These are phyloP conservation scores for Aspergillus bertholletiae DNA, from an alignment of 495 filamentous ascomycete species.

Conservation along the genomic window DNA sequence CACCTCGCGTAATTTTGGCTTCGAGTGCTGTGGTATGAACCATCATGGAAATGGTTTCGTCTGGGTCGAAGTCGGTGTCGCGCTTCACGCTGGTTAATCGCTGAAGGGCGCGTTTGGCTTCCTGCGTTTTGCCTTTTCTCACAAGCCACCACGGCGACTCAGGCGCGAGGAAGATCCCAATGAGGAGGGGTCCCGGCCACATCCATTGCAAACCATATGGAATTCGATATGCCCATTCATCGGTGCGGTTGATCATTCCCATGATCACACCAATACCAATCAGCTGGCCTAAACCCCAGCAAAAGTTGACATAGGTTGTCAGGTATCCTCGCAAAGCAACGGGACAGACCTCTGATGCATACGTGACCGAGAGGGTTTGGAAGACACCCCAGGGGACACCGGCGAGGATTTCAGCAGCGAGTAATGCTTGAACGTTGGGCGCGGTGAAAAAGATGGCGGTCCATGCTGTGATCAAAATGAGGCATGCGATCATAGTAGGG, in stretches of 20 bases:
- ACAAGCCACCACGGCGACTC: conserved; percentile 85
- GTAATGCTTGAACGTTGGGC: conserved; percentile 61
- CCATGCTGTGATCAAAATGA: conserved; percentile 63
- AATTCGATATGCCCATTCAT: conserved; percentile 66
- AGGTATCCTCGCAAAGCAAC: conserved; percentile 68
- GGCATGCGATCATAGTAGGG: conserved; percentile 66
- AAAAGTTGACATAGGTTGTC: conserved; percentile 79
- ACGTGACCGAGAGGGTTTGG: conserved; percentile 75
- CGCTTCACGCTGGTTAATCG: conserved; percentile 57
- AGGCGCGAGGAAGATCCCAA: conserved; percentile 68
- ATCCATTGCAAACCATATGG: conserved; percentile 81
- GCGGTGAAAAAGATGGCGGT: conserved; percentile 77
- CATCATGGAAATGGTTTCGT: conserved; percentile 83
- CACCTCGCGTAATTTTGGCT: conserved; percentile 62
- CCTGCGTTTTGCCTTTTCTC: conserved; percentile 60
- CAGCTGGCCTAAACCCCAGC: conserved; percentile 75
- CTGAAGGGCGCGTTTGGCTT: conserved; percentile 64
- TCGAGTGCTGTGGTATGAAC: conserved; percentile 76
- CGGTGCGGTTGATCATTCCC: conserved; percentile 52
- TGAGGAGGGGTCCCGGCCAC: conserved; percentile 73
- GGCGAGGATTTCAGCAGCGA: conserved; percentile 71
- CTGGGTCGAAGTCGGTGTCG: conserved; percentile 62
- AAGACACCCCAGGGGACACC: conserved; percentile 83
- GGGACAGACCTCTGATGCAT: conserved; percentile 76
- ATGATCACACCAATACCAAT: conserved; percentile 74